A percentile compares a stretch with the other conserved stretches of the same genome.
Conservation (phyloP, 2,329 filamentous ascomycete genomes). For the Tolypocladium guangdongense region DNA sequence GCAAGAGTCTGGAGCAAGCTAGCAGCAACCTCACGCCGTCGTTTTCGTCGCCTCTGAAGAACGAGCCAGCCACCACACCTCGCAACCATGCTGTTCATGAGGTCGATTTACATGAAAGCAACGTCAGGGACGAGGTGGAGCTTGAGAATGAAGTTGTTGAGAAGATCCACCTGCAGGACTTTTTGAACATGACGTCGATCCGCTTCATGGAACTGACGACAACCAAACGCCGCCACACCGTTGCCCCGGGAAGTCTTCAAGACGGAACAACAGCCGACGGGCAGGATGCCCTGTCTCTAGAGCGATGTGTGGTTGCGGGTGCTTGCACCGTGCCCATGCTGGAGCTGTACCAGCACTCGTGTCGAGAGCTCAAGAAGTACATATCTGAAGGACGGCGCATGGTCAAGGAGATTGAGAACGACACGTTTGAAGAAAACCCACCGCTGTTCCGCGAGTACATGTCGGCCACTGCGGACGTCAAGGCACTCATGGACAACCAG, state of each 20-base stretch:
- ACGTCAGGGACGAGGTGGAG: conserved; percentile 28
- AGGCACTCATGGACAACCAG: conserved; percentile 83
- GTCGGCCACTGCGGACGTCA: conserved; percentile 71
- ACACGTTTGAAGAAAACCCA: conserved; percentile 84
- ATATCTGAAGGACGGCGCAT: conserved; percentile 87
- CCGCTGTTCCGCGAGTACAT: conserved; percentile 87
- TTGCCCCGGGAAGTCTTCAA: conserved; percentile 42
- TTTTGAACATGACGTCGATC: conserved; percentile 90
- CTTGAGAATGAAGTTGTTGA: conserved; percentile 38
- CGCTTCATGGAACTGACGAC: conserved; percentile 98
- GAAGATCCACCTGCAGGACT: conserved; percentile 76
- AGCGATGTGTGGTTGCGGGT: conserved; percentile 75
- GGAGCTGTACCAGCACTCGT: conserved; percentile 91
- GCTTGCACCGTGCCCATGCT: conserved; percentile 88
- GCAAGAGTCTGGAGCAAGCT: conserved; percentile 33
- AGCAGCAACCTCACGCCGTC: conserved; percentile 29
- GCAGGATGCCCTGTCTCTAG: conserved; percentile 49
- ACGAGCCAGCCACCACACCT: conserved; percentile 40
- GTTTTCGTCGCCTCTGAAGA: conserved; percentile 37
- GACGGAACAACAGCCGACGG: conserved; percentile 28
- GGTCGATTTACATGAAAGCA: conserved; percentile 31
- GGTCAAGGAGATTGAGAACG: conserved; percentile 80
- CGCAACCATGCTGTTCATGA: conserved; percentile 35
- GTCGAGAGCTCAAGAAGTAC: conserved; percentile 91
- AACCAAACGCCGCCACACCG: conserved; percentile 82